phyloP scores from a whole-genome alignment of 441 rosid genomes.

The Kokia cookei region DNA sequence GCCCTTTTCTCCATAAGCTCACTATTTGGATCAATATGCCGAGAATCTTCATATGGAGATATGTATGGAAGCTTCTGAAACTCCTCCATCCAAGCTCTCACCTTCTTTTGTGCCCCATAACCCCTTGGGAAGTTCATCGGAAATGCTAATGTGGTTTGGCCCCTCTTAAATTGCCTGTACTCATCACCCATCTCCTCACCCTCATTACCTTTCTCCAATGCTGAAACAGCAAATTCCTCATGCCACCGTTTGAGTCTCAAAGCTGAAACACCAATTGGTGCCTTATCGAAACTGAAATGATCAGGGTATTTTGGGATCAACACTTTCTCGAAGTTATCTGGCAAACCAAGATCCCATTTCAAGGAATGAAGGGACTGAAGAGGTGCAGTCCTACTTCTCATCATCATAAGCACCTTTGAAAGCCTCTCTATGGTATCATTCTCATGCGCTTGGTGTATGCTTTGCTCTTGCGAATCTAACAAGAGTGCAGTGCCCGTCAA shows the following conservation, averaged over 20 bases:
- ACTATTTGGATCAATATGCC: conserved; percentile 66
- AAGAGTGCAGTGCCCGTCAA: conserved; percentile 76
- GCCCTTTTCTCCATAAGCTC: conserved; percentile 97
- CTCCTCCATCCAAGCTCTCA: conserved; percentile 92
- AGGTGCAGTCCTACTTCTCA: conserved; percentile 54
- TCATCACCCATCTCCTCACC: conserved; percentile 32
- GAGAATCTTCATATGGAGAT: conserved; percentile 83
- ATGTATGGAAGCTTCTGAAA: conserved; percentile 91
- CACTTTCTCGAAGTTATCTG: conserved; percentile 60
- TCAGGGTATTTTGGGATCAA: conserved; percentile 59
- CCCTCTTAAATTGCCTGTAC: conserved; percentile 72
- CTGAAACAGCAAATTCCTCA: conserved; percentile 65
- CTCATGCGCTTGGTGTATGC: conserved; percentile 58
- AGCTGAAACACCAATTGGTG: conserved; percentile 44
- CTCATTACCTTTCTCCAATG: conserved; percentile 58
- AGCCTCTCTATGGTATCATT: conserved; percentile 75
- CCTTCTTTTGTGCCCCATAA: conserved; percentile 89
- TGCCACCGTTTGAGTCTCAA: conserved; percentile 62
- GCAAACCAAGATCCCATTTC: conserved; percentile 90
- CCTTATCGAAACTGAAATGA: conserved; percentile 57
- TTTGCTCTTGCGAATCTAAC: conserved; percentile 76
- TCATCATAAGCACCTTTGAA: conserved; percentile 85
- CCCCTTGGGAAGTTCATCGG: conserved; percentile 90
- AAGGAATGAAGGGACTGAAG: conserved; percentile 68
- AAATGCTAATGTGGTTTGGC: conserved; percentile 60